Base-by-base conservation (phyloP, 345 rosid species). In the Raphanus raphanistrum region DNA sequence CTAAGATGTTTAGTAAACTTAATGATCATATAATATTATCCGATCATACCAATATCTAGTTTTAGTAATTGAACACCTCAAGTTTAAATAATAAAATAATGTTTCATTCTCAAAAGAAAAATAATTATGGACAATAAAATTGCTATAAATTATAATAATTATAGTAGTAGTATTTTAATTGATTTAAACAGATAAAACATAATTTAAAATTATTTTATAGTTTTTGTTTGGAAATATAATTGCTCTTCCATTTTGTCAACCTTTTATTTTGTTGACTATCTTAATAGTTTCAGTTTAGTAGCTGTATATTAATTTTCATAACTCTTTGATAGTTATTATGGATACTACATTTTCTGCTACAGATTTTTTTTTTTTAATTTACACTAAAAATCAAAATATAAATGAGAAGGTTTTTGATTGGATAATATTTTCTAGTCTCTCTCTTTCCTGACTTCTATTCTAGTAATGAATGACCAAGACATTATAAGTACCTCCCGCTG, bases 401-500 rank as follows among this genome's bases (percentile, higher is more conserved):
- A 28, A 48, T 45, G 9, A 60, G 38, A 12, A 32, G 31, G 8
- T 3, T 17, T 15, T 11, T 62, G 4, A 76, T 36, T 63, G 48
- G 31, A 38, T 74, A 21, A 66, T 57, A 55, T 59, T 63, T 65
- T 41, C 25, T 55, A 65, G 25, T 71, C 21, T 64, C 35, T 63
- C 61, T 77, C 31, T 63, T 26, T 62, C 66, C 41, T 43, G 35
- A 8, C 3, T 61, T 35, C 21, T 70, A 26, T 62, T 27, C 2
- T 32, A 21, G 43, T 8, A 63, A 29, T 45, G 31, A 72, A 68
- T 61, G 66, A 38, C 15, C 54, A 21, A 79, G 79, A 69, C 75
- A 74, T 68, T 79, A 79, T 79, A 79, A 79, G 75, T 74, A 74
- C 55, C 82, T 52, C 75, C 66, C 60, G 38, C 70, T 63, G 79